Evolutionary conservation across 768 basidiomycete genomes (phyloP).

Genomic region (Amylocystis lapponica): DNA sequence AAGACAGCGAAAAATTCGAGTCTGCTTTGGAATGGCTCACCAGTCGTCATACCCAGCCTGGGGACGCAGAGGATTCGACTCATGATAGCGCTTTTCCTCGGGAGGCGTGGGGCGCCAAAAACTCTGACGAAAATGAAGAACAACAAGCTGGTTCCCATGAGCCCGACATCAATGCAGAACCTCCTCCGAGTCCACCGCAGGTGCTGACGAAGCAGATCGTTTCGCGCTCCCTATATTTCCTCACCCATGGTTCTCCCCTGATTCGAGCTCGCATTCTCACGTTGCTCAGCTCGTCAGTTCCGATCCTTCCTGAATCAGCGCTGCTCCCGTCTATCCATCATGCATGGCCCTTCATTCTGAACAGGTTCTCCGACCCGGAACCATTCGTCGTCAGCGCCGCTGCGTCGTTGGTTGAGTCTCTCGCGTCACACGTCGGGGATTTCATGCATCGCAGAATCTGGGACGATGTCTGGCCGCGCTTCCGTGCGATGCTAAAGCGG

Average conservation of each 20-base stretch:
- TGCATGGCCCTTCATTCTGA: conserved; percentile 93
- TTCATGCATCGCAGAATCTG: conserved; percentile 85
- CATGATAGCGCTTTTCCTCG: conserved; percentile 51
- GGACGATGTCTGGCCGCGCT: conserved; percentile 92
- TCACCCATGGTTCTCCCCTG: conserved; percentile 83
- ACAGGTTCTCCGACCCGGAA: conserved; percentile 69
- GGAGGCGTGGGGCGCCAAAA: conserved; percentile 46
- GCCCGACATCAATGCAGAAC: conserved; percentile 37
- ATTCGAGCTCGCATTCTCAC: conserved; percentile 81
- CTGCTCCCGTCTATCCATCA: conserved; percentile 82
- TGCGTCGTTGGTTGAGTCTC: conserved; percentile 62
- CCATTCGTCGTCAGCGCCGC: conserved; percentile 78
- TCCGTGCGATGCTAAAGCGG: conserved; percentile 51
- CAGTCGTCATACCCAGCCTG: conserved; percentile 35
- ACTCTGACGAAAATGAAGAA: conserved; percentile 18
- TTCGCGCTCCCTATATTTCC: conserved; percentile 79
- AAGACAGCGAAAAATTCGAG: conserved; percentile 35
- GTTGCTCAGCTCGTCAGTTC: conserved; percentile 67
- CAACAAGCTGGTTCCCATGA: conserved; percentile 16
- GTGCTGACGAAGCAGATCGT: conserved; percentile 79
- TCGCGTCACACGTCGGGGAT: conserved; percentile 66
- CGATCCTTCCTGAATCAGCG: conserved; percentile 64
- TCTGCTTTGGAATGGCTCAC: conserved; percentile 63
- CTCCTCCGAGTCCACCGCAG: conserved; percentile 64
- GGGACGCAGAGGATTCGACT: conserved; percentile 21